Evolutionary conservation across 768 basidiomycete genomes (phyloP), one percentile per base, ranked within the genome.

Genomic region (Lactarius psammicola): DNA sequence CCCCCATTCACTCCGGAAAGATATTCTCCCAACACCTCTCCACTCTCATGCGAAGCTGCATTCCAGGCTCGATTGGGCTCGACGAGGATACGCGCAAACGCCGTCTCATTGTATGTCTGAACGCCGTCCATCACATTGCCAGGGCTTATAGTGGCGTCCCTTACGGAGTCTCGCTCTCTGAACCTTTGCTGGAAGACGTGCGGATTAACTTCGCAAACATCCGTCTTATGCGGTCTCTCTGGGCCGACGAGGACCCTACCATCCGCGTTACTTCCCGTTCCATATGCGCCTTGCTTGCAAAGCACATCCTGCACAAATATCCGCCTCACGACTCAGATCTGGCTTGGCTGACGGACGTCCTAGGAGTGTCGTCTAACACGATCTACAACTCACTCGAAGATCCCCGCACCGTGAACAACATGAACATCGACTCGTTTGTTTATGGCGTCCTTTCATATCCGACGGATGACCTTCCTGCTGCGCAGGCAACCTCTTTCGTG

Each of bases 11-110:
- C 5, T 15, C 26, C 28, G 28, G 28, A 51, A 64, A 30, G 13
- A n/a, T 31, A 13, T 1, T 57, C 10, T 49, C 51, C 26, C 56
- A 53, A 3, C 56, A 59, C 34, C 63, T 64, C 28, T 49, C 18
- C 34, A 20, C 33, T 34, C 57, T 64, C 15, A n/a, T 59, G 17
- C 57, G 63, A 33, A 64, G 56, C 36, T 64, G 57, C 40, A 17
- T 9, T 10, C 57, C 63, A 31, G 57, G n/a, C 4, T 51, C 44
- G 0, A 26, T 23, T 30, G 63, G n/a, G 18, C 63, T 59, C n/a
- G 46, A 59, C 7, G 57, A 64, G 38, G 15, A 40, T 26, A 11
- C 10, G 4, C 57, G 63, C 36, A 31, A 3, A 1, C 36, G 17
- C 2, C 56, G 56, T 15, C 57, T 64, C 9, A 31, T 20, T 11